phyloP scores from a whole-genome alignment of 306 rosid species.

The Senna siamea region DNA sequence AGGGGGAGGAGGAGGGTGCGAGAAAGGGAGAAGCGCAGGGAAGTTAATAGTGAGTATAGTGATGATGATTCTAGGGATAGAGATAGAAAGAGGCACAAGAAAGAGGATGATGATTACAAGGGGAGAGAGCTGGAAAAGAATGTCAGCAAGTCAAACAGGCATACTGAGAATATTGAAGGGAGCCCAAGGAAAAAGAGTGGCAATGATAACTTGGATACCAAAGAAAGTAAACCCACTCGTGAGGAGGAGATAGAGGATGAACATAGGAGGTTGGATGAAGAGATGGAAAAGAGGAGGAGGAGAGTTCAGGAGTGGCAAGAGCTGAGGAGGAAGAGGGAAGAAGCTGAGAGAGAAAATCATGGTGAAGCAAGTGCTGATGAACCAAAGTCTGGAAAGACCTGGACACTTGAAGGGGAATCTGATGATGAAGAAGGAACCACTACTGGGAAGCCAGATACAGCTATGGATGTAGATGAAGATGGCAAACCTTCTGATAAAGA shows the following conservation, averaged over 20 bases:
- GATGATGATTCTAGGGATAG: conserved; percentile 65
- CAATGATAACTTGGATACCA: conserved; percentile 55
- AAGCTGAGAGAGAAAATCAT: conserved; percentile 68
- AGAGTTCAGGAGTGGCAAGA: conserved; percentile 99
- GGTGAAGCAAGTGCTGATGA: conserved; percentile 65
- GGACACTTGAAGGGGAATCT: conserved; percentile 97
- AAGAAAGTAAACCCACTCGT: conserved; percentile 53
- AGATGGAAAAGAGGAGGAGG: conserved; percentile 93
- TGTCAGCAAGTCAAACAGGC: conserved; percentile 53
- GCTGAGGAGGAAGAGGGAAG: conserved; percentile 82
- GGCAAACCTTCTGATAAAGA: conserved; percentile 48
- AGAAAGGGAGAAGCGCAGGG: conserved; percentile 67
- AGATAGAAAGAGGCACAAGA: conserved; percentile 67
- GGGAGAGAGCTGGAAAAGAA: conserved; percentile 58
- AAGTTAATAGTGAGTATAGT: conserved; percentile 61
- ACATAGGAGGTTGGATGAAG: conserved; percentile 80
- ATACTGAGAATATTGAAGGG: conserved; percentile 54
- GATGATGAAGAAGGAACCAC: conserved; percentile 80
- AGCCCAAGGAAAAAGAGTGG: conserved; percentile 62
- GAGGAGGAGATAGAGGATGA: conserved; percentile 90
- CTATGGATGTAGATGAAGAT: conserved; percentile 65
- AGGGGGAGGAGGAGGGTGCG: conserved; percentile 55
- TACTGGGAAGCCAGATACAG: conserved; percentile 52
- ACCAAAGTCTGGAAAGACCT: conserved; percentile 73
- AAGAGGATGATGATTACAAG: conserved; percentile 63